Base-by-base conservation (phyloP, 768 basidiomycete genomes). In the Auriscalpium microsporum region DNA sequence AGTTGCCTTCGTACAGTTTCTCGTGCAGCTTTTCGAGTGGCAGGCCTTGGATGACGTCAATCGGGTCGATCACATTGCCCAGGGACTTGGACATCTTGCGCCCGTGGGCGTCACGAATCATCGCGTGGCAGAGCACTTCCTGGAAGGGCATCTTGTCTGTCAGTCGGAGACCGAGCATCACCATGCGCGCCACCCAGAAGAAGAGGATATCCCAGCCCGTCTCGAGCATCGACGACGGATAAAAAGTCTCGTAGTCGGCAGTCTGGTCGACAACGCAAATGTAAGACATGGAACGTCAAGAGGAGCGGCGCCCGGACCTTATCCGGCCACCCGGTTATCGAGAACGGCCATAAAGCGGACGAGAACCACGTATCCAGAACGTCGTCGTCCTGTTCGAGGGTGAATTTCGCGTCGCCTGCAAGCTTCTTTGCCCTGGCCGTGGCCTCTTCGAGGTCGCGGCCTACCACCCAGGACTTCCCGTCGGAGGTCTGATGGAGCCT, bases 111-210 rank as follows among this genome's bases (percentile, higher is more conserved):
- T 99, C 96, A 45, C 96, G 91, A 64, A 99, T 86, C 94, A 99
- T 96, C 19, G 95, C 94, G 66, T 98, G 96, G 72, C 94, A 98
- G 67, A 87, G 83, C 9, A 98, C 94, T 71, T 99, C 94, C 48
- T 82, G 77, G 80, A 98, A 99, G 1, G 96, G 96, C 76, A 99
- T 81, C 64, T 88, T 70, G 28, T 80, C 94, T 0, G 96, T 99
- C 47, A 97, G 82, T 55, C 87, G 79, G 63, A 92, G 73, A 45
- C 96, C 95, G 37, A 98, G 83, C 65, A 99, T 73, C 49, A 90
- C 95, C 95, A 98, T 99, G 45, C 96, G 87, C 14, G 96, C 94
- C 8, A 98, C 95, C 96, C 96, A 99, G 82, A 98, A 98, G 79
- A 94, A 94, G n/a, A 99, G 71, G 64, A 98, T 98, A 60, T 98